Conservation (phyloP, 2,329 filamentous ascomycete genomes). For the Pseudomassariella vexata region DNA sequence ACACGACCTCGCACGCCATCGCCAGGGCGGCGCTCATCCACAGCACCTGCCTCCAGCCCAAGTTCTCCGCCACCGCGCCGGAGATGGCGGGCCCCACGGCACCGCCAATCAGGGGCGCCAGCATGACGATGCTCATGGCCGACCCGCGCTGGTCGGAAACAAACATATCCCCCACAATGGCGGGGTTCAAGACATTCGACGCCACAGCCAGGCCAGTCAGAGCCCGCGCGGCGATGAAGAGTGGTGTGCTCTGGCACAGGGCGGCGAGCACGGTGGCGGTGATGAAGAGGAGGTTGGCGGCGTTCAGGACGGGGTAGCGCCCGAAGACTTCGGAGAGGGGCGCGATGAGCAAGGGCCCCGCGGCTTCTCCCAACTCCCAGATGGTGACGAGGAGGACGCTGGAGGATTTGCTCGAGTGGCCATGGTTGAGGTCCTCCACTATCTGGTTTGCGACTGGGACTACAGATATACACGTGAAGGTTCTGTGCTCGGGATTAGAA, state of each 20-base stretch:
- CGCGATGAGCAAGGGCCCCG: slow-evolving; percentile 54
- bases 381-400: slow-evolving; percentile 62
- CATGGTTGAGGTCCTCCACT: slow-evolving; percentile 36
- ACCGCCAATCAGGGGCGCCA: slow-evolving; percentile 53
- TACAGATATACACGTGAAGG: slow-evolving; percentile 51
- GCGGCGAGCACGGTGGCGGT: slow-evolving; percentile 40
- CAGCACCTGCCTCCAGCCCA: slow-evolving; percentile 50
- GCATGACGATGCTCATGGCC: slow-evolving; percentile 50
- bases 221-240: slow-evolving; percentile 48
- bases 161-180: slow-evolving; percentile 61
- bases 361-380: slow-evolving; percentile 62
- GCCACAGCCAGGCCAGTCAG: slow-evolving; percentile 59
- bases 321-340: slow-evolving; percentile 58
- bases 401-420: slow-evolving; percentile 35
- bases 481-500: slow-evolving; percentile 27
- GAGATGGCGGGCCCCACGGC: slow-evolving; percentile 51
- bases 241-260: slow-evolving; percentile 34
- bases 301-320: slow-evolving; percentile 48
- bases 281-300: slow-evolving; percentile 46
- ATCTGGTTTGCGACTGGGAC: slow-evolving; percentile 49
- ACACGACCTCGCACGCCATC: slow-evolving; percentile 40
- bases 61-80: slow-evolving; percentile 45
- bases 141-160: slow-evolving; percentile 49
- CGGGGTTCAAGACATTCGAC: slow-evolving; percentile 57
- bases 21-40: slow-evolving; percentile 45